Percentiles rank a stretch among this genome's conserved stretches.
phyloP scores from a whole-genome alignment of 805 yeast species.

The Candida peoriensis region DNA sequence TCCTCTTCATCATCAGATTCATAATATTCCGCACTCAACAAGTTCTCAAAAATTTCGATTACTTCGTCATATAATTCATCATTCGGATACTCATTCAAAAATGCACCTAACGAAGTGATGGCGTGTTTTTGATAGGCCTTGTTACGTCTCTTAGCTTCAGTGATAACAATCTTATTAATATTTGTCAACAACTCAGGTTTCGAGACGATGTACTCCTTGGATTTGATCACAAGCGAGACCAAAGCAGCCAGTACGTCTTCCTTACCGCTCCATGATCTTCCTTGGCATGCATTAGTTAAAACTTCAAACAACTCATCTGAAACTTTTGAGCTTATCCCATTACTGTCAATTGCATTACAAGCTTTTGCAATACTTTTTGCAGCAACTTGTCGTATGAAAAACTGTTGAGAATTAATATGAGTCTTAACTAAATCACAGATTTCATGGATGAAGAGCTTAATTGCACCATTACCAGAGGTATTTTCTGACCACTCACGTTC shows the following conservation, averaged over 20 bases:
- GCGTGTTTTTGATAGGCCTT: conserved; percentile 56
- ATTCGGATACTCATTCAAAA: conserved; percentile 33
- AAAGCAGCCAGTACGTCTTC: conserved; percentile 70
- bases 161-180: conserved; percentile 40
- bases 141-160: conserved; percentile 66
- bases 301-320: conserved; percentile 40
- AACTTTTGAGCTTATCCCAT: conserved; percentile 19
- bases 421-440: conserved; percentile 48
- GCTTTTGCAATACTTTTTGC: conserved; percentile 64
- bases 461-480: conserved; percentile 68
- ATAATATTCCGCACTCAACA: conserved; percentile 35
- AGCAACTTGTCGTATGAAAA: conserved; percentile 61
- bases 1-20: conserved; percentile 36
- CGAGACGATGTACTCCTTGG: conserved; percentile 30
- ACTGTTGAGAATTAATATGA: conserved; percentile 53
- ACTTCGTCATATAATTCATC: conserved; percentile 29
- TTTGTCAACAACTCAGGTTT: conserved; percentile 29
- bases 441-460: conserved; percentile 65
- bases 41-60: conserved; percentile 24
- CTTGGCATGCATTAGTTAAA: conserved; percentile 57
- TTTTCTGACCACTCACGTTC: conserved; percentile 72
- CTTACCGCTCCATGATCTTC: conserved; percentile 87
- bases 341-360: conserved; percentile 38
- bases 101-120: conserved; percentile 48
- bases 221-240: conserved; percentile 48